Evolutionary conservation across 805 yeast species (phyloP), one percentile per base, ranked within the genome.

Genomic region (Yamadazyma ubonensis): DNA sequence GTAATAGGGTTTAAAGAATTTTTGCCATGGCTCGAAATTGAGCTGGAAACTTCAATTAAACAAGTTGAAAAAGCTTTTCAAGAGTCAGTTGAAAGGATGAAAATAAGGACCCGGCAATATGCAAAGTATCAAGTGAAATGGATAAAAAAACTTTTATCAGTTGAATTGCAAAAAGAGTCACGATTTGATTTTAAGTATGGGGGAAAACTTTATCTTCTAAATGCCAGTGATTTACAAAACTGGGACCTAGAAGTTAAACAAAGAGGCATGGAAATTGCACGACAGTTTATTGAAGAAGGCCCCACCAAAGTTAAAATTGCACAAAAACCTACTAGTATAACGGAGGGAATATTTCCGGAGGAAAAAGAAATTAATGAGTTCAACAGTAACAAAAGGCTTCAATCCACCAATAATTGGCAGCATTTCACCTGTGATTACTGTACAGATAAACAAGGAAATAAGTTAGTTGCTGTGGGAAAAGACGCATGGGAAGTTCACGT

Each of bases 1-100:
- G 96, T 86, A 1, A 86, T 91, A 53, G 98, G 98, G 1, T 93
- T 86, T 61, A 86, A 87, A 57, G 96, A 88, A 54, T 88, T 88
- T 54, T 54, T 86, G 26, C 91, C 95, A 1, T 87, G 85, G 84
- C 50, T 79, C 2, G 29, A 33, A 14, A 4, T 31, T 28, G 15
- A 17, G n/a, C 12, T 14, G 57, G 23, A 23, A 7, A 10, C 30
- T 5, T 11, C n/a, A 6, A 51, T 51, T 1, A 34, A 25, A 10
- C 22, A 28, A 12, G 17, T 39, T 45, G 29, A 31, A 18, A 29
- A 16, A 5, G 36, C 49, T 11, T 72, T 74, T 38, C 55, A 55
- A 3, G 66, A 62, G 3, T 79, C 91, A 7, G 64, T 82, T 2
- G 83, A 78, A 9, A 70, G 78, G 23, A 93, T 93, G 98, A 90